phyloP scores from a whole-genome alignment of 306 rosid genomes.

The Aeschynomene evenia region DNA sequence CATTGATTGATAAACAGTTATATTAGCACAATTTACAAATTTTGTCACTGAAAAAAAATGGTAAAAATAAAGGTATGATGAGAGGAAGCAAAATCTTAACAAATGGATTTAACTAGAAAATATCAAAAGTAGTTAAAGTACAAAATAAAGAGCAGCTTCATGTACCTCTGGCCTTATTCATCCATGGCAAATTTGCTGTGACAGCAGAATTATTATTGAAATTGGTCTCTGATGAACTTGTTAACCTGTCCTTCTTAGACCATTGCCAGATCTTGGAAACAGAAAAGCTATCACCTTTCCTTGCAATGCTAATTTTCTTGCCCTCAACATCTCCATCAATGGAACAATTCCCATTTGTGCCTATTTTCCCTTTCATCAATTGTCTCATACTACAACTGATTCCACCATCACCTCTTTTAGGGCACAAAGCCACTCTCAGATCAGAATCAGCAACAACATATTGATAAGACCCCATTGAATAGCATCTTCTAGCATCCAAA shows the following conservation, averaged over 20 bases:
- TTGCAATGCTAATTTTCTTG: slow-evolving; percentile 60
- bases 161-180: slow-evolving; percentile 53
- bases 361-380: slow-evolving; percentile 50
- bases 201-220: slow-evolving; percentile 42
- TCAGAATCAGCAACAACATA: slow-evolving; percentile 86
- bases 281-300: slow-evolving; percentile 92
- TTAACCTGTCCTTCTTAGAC: slow-evolving; percentile 74
- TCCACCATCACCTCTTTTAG: slow-evolving; percentile 41
- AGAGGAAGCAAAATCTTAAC: slow-evolving; percentile 26
- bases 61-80: slow-evolving; percentile 25
- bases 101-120: slow-evolving; percentile 34
- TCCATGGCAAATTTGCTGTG: slow-evolving; percentile 47
- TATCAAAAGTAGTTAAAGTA: slow-evolving; percentile 22
- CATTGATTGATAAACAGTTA: slow-evolving; percentile 18
- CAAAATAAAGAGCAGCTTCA: slow-evolving; percentile 36
- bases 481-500: slow-evolving; percentile 91
- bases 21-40: slow-evolving; percentile 34
- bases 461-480: slow-evolving; percentile 90
- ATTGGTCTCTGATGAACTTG: slow-evolving; percentile 54
- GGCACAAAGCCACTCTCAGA: slow-evolving; percentile 63
- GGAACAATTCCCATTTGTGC: slow-evolving; percentile 41
- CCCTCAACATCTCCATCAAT: slow-evolving; percentile 65
- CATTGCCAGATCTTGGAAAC: slow-evolving; percentile 94
- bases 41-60: slow-evolving; percentile 31
- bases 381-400: slow-evolving; percentile 48